Evolutionary conservation across 1,139 yeast genomes (phyloP).

Genomic region (Lodderomyces beijingensis): DNA sequence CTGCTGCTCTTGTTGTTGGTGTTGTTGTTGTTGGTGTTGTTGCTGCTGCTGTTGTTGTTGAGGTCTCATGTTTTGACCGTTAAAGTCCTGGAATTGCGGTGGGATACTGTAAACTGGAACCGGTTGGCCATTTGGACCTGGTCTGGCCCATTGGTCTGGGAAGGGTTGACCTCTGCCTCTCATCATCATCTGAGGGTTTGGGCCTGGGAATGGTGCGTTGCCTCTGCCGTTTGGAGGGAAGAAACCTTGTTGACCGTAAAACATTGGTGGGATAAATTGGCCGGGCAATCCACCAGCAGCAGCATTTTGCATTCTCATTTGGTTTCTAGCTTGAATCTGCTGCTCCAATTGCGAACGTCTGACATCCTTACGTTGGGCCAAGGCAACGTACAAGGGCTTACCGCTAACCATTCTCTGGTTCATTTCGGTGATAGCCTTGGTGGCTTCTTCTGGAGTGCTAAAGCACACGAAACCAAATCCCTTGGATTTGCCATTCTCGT

Average conservation of each 20-base stretch:
- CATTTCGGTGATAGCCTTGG: constrained; percentile 98
- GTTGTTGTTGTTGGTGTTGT: constrained; percentile 11
- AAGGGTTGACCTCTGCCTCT: constrained; percentile 67
- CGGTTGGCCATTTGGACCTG: constrained; percentile 79
- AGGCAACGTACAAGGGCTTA: constrained; percentile 97
- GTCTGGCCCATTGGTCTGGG: constrained; percentile 60
- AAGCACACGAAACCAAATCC: constrained; percentile 99
- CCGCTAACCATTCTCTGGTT: constrained; percentile 94
- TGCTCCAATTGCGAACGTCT: constrained; percentile 97
- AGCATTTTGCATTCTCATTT: constrained; percentile 96
- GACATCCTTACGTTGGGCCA: constrained; percentile 98
- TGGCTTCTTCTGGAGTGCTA: constrained; percentile 98
- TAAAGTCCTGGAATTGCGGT: constrained; percentile 51
- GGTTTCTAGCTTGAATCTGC: constrained; percentile 98
- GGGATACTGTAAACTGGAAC: constrained; percentile 79
- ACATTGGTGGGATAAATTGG: constrained; percentile 94
- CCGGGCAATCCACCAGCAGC: constrained; percentile 91
- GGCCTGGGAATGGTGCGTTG: constrained; percentile 74
- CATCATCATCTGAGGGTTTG: constrained; percentile 88
- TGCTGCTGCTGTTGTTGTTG: constrained; percentile 16
- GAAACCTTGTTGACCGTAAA: constrained; percentile 85
- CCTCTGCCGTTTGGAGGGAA: constrained; percentile 81
- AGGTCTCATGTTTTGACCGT: constrained; percentile 18
- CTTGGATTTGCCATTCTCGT: constrained; percentile 90
- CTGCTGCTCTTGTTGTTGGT: constrained; percentile 11